A percentile compares a stretch with the other conserved stretches of the same genome.
Evolutionary conservation across 1,139 yeast genomes (phyloP).

Genomic region (Suhomyces bokatorum): DNA sequence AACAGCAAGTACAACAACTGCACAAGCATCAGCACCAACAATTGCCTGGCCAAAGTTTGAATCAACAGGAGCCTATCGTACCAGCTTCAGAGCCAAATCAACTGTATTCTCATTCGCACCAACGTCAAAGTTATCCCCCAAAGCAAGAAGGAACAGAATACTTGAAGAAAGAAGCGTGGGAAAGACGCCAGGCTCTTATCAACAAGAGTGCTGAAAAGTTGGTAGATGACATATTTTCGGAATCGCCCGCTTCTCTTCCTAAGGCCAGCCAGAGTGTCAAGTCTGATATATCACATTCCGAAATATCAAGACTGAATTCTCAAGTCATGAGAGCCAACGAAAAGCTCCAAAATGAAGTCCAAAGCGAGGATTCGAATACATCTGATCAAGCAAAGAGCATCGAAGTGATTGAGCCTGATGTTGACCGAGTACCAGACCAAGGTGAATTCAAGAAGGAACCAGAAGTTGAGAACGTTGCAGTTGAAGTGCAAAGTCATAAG

Average conservation of each 20-base stretch:
- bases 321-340: constrained; percentile 2
- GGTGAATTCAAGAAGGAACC: background rate
- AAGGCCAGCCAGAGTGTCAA: constrained; percentile 7
- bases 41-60: no score
- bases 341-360: constrained; percentile 1
- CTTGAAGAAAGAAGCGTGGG: constrained; percentile 43
- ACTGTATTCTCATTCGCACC: background rate
- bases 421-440: background rate
- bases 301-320: constrained; percentile 1
- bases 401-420: background rate
- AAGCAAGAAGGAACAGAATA: constrained; percentile 20
- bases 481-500: background rate
- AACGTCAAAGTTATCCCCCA: background rate
- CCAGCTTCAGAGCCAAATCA: constrained; percentile 1
- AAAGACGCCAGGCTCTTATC: constrained; percentile 19
- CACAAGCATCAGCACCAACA: constrained; percentile 6
- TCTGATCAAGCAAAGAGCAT: background rate
- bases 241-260: constrained; percentile 5
- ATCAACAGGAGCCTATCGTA: background rate
- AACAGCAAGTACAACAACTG: constrained; percentile 6
- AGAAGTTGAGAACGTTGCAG: background rate
- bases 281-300: constrained; percentile 4
- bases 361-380: background rate
- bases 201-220: constrained; percentile 37
- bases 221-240: constrained; percentile 43